These are phyloP conservation scores for Daedaleopsis sinensis DNA, from an alignment of 768 basidiomycete genomes.

Conservation along the genomic window DNA sequence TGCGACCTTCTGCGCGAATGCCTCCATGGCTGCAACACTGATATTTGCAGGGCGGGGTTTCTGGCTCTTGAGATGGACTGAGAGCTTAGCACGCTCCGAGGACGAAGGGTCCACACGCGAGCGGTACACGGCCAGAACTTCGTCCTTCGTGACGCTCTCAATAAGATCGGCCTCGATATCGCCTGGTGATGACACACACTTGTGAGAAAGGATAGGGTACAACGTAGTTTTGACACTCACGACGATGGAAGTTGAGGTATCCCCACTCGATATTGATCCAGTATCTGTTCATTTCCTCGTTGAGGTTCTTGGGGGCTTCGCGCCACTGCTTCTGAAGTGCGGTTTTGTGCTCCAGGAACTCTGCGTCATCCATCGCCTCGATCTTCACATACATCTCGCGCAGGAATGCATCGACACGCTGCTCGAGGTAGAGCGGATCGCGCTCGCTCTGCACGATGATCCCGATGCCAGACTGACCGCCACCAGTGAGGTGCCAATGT, in stretches of 20 bases:
- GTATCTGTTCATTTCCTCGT: conserved; percentile 74
- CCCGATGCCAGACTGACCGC: conserved; percentile 73
- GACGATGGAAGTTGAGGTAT: conserved; percentile 83
- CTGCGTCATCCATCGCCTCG: conserved; percentile 66
- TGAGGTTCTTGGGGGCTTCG: conserved; percentile 87
- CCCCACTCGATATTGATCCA: conserved; percentile 75
- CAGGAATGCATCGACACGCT: conserved; percentile 88
- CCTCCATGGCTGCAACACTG: conserved; percentile 62
- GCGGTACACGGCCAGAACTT: conserved; percentile 73
- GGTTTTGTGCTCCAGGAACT: conserved; percentile 78
- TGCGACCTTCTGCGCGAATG: conserved; percentile 58
- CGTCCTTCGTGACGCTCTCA: conserved; percentile 67
- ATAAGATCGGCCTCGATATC: conserved; percentile 72
- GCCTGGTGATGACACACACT: conserved; percentile 44
- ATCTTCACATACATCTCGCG: conserved; percentile 69
- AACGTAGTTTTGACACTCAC: conserved; percentile 47
- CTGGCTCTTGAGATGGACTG: conserved; percentile 79
- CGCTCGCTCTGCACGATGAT: conserved; percentile 91
- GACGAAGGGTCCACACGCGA: conserved; percentile 72
- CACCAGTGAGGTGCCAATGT: conserved; percentile 46
- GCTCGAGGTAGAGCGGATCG: conserved; percentile 77
- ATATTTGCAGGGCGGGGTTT: conserved; percentile 62
- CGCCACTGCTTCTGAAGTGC: conserved; percentile 80
- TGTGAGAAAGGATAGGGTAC: background rate
- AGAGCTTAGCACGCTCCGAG: conserved; percentile 74